phyloP scores from a whole-genome alignment of 352 stramenopile genomes.

The Phytophthora colocasiae region DNA sequence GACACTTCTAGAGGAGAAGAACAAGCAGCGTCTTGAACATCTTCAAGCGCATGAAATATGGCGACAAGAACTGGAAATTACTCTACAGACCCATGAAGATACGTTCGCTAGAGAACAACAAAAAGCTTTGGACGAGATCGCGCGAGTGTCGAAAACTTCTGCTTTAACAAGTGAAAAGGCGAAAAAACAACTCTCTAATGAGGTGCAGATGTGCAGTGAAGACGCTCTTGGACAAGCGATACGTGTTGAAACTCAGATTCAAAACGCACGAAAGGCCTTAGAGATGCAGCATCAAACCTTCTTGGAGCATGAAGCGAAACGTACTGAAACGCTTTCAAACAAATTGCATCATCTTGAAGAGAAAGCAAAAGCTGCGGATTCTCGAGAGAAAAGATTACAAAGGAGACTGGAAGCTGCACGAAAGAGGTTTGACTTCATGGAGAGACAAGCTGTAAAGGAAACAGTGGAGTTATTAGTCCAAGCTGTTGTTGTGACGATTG shows the following conservation, averaged over 20 bases:
- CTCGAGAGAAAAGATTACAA: slow-evolving; percentile 46
- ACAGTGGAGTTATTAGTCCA: slow-evolving; percentile 51
- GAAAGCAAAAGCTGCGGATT: slow-evolving; percentile 30
- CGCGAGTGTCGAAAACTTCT: slow-evolving; percentile 19
- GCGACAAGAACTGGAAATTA: slow-evolving; percentile 43
- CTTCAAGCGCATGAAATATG: slow-evolving; percentile 34
- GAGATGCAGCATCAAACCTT: slow-evolving; percentile 25
- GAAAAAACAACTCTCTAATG: slow-evolving; percentile 34
- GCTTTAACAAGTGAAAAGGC: slow-evolving; percentile 2
- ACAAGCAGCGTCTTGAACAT: slow-evolving; percentile 35
- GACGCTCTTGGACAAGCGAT: slow-evolving; percentile 39
- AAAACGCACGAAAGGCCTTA: slow-evolving; percentile 14
- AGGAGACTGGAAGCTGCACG: slow-evolving; percentile 33
- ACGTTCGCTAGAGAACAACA: slow-evolving; percentile 33
- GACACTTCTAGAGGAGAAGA: slow-evolving; percentile 21
- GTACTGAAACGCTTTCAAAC: slow-evolving; percentile 20
- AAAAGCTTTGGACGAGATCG: slow-evolving; percentile 33
- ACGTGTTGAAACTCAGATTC: slow-evolving; percentile 24
- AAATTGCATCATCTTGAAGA: slow-evolving; percentile 47
- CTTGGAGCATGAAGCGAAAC: slow-evolving; percentile 19
- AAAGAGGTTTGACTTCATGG: slow-evolving; percentile 41
- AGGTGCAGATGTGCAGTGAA: slow-evolving; percentile 54
- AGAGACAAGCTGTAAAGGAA: slow-evolving; percentile 48
- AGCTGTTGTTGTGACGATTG: slow-evolving; percentile 46
- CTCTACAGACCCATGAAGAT: slow-evolving; percentile 60